These are phyloP conservation scores for Diplogelasinospora grovesii DNA, from an alignment of 495 filamentous ascomycete genomes.

Conservation along the genomic window DNA sequence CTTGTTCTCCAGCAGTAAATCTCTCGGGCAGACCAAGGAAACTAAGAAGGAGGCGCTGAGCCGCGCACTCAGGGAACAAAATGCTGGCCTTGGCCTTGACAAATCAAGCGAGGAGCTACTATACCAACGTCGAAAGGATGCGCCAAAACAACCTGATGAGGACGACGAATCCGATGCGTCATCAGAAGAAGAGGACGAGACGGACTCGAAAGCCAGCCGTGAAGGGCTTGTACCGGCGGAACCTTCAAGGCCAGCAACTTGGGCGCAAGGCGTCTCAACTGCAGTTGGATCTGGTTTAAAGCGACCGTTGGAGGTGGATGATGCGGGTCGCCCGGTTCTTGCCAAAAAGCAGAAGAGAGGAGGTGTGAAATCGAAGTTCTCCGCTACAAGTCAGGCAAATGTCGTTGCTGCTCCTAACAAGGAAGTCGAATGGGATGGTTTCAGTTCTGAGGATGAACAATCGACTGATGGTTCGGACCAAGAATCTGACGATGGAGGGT, in stretches of 20 bases:
- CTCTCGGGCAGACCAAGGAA: slow-evolving; percentile 59
- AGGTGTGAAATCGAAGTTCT: slow-evolving; percentile 42
- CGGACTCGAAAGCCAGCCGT: too few species aligned
- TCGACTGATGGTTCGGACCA: slow-evolving; percentile 19
- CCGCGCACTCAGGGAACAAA: slow-evolving; percentile 50
- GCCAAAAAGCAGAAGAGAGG: slow-evolving; percentile 58
- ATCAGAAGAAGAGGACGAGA: slow-evolving; percentile 24
- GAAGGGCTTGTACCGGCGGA: slow-evolving; percentile 1
- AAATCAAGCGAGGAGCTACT: slow-evolving; percentile 30
- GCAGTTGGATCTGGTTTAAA: slow-evolving; percentile 75
- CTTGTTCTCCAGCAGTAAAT: slow-evolving; percentile 66
- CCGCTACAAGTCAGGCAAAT: slow-evolving; percentile 23
- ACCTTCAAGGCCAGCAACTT: not conserved
- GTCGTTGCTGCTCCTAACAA: slow-evolving; percentile 15
- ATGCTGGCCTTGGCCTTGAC: slow-evolving; percentile 50
- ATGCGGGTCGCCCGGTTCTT: slow-evolving; percentile 70
- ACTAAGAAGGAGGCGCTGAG: slow-evolving; percentile 61
- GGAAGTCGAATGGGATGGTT: slow-evolving; percentile 34
- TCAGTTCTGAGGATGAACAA: slow-evolving; percentile 18
- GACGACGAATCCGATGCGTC: slow-evolving; percentile 22
- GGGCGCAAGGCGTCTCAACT: not conserved
- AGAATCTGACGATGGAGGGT: slow-evolving; percentile 12
- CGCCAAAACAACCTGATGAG: slow-evolving; percentile 5
- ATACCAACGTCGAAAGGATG: slow-evolving; percentile 21
- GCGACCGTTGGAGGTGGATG: slow-evolving; percentile 70